A percentile compares a stretch with the other conserved stretches of the same genome.
Evolutionary conservation across 306 rosid genomes (phyloP).

Genomic region (Vigna nakashimae): DNA sequence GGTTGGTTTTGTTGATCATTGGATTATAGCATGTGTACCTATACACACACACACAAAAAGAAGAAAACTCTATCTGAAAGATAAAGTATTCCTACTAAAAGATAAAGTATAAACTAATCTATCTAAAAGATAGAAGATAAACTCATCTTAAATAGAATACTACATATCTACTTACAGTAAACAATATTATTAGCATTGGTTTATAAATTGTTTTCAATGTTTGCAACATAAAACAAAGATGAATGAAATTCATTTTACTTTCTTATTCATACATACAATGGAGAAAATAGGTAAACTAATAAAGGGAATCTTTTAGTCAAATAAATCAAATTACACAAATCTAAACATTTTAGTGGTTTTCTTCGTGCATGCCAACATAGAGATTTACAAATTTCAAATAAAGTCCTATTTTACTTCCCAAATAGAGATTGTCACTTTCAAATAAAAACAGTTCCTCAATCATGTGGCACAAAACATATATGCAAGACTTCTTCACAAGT

Average conservation of each 20-base stretch:
- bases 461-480: background rate
- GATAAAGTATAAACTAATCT: background rate
- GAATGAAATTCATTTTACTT: slow-evolving; percentile 17
- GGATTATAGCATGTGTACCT: background rate
- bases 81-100: background rate
- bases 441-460: background rate
- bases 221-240: slow-evolving; percentile 2
- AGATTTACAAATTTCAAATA: background rate
- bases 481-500: background rate
- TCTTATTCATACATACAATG: background rate
- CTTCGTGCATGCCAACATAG: background rate
- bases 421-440: background rate
- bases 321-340: slow-evolving; percentile 14
- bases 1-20: slow-evolving; percentile 56
- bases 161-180: background rate
- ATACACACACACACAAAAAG: background rate
- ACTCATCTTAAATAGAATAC: background rate
- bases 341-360: slow-evolving; percentile 3
- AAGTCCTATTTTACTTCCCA: slow-evolving; percentile 17
- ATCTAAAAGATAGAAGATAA: background rate
- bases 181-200: slow-evolving; percentile 3
- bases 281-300: background rate
- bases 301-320: slow-evolving; percentile 2
- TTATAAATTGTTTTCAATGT: slow-evolving; percentile 17
- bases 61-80: background rate